A percentile compares a stretch with the other conserved stretches of the same genome.
phyloP scores from a whole-genome alignment of 225 moss, liverwort and hornwort species.

The Anthoceros angustus region DNA sequence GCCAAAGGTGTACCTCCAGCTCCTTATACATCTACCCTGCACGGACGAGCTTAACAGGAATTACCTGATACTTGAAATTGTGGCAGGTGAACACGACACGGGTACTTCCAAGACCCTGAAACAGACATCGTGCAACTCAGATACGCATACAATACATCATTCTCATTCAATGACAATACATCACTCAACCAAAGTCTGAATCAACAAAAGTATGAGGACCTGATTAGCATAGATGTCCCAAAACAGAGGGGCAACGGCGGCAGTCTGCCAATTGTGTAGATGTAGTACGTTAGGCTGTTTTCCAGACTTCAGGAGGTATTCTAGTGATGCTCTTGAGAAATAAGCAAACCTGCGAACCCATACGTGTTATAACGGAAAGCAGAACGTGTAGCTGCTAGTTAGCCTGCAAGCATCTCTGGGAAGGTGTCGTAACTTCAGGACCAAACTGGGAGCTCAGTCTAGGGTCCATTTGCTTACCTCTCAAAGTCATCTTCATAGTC shows the following conservation, averaged over 20 bases:
- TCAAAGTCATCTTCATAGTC: slow-evolving; percentile 51
- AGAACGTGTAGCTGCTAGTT: neutral
- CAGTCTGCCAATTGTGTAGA: slow-evolving; percentile 71
- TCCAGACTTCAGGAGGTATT: slow-evolving; percentile 49
- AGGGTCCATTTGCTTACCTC: slow-evolving; percentile 16
- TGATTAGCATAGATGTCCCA: slow-evolving; percentile 57
- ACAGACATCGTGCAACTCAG: neutral
- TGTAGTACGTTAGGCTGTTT: slow-evolving; percentile 59
- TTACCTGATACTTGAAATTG: slow-evolving; percentile 55
- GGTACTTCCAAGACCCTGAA: slow-evolving; percentile 49
- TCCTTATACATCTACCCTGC: too few relatives aligned
- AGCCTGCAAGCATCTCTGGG: too few relatives aligned
- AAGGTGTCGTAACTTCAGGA: neutral
- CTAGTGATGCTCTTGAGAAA: slow-evolving; percentile 52
- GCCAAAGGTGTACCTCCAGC: neutral
- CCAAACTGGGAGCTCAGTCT: neutral
- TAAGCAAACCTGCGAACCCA: slow-evolving; percentile 39
- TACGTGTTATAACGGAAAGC: neutral
- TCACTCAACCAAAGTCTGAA: neutral
- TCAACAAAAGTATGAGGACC: slow-evolving; percentile 9
- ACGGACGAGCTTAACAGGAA: neutral
- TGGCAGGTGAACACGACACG: slow-evolving; percentile 58
- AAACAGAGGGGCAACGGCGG: slow-evolving; percentile 51
- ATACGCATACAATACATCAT: neutral
- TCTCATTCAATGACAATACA: neutral